Evolutionary conservation across 2,329 filamentous ascomycete genomes (phyloP), one percentile per base, ranked within the genome.

Genomic region (Colletotrichum chlorophyti): DNA sequence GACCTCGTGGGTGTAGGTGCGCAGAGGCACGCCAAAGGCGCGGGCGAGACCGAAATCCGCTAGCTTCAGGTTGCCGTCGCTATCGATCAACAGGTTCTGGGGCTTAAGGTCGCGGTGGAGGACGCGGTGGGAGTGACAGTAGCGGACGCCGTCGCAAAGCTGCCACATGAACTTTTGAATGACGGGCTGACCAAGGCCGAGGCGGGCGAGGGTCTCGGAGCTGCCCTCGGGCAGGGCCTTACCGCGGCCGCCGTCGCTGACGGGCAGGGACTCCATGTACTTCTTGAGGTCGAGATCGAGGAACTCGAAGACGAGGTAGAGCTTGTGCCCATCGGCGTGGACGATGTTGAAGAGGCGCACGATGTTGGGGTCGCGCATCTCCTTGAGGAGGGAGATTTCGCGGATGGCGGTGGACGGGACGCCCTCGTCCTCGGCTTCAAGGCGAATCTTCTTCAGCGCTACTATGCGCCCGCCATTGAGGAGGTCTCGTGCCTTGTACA

Each of bases 141-240:
- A 96, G 66, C 87, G 84, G 64, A 96, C 85, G 50, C 93, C 93
- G 66, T 91, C 85, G 69, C 93, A 90, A 57, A 97, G 80, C 76
- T 97, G 92, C 68, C 85, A 86, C 89, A 96, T 96, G 78, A 97
- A 96, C 76, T 92, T 94, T 79, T 94, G 94, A 66, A 97, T 86
- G 83, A 96, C 93, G 52, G 83, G 83, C 48, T 91, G 85, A 54
- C 89, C 90, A 57, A 97, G 79, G 5, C 91, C 91, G 66, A 95
- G 79, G 60, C 84, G 81, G 70, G 84, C 80, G 53, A 91, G 76
- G 52, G 84, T 82, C 47, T 84, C 72, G 19, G 83, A 85, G 41
- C 89, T 85, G 45, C 91, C 91, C 65, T 94, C 91, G 8, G 93
- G 93, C 47, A 97, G 80, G 37, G 91, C 84, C 78, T 93, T 95